Conservation (phyloP, 805 yeast genomes). For the Yarrowia sp. region DNA sequence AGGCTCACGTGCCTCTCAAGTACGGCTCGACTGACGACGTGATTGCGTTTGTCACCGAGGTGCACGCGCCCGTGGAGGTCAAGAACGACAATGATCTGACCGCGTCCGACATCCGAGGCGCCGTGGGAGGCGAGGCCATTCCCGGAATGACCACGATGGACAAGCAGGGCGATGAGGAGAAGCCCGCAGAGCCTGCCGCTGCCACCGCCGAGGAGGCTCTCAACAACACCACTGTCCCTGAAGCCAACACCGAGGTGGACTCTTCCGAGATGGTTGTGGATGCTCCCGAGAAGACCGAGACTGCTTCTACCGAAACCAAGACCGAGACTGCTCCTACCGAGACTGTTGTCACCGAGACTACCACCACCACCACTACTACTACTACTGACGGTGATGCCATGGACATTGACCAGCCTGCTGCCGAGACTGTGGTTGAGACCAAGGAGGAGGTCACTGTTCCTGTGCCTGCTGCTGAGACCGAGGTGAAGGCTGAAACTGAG, state of each 20-base stretch:
- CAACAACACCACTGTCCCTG: slow-evolving; percentile 16
- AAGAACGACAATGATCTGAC: slow-evolving; percentile 50
- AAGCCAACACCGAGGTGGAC: slow-evolving; percentile 3
- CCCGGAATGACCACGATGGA: slow-evolving; percentile 52
- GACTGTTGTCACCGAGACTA: neutral
- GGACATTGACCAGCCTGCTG: slow-evolving; percentile 15
- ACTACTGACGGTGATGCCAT: neutral
- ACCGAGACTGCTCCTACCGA: neutral
- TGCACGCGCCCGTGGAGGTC: slow-evolving; percentile 40
- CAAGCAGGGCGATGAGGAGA: slow-evolving; percentile 43
- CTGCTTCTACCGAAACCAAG: no score
- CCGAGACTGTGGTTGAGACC: slow-evolving; percentile 13
- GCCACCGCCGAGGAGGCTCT: slow-evolving; percentile 40
- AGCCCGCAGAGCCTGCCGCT: slow-evolving; percentile 37
- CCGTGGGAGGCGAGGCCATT: slow-evolving; percentile 59
- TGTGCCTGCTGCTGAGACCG: neutral
- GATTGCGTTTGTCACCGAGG: slow-evolving; percentile 53
- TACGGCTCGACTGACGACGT: slow-evolving; percentile 54
- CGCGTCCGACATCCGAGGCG: slow-evolving; percentile 61
- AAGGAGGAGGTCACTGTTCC: slow-evolving; percentile 6
- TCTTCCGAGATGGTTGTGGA: slow-evolving; percentile 14
- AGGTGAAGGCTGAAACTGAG: neutral
- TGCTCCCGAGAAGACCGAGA: slow-evolving; percentile 2
- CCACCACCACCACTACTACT: neutral
- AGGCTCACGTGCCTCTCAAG: slow-evolving; percentile 40